Evolutionary conservation across 495 filamentous ascomycete species (phyloP).

Genomic region (Evernia prunastri): DNA sequence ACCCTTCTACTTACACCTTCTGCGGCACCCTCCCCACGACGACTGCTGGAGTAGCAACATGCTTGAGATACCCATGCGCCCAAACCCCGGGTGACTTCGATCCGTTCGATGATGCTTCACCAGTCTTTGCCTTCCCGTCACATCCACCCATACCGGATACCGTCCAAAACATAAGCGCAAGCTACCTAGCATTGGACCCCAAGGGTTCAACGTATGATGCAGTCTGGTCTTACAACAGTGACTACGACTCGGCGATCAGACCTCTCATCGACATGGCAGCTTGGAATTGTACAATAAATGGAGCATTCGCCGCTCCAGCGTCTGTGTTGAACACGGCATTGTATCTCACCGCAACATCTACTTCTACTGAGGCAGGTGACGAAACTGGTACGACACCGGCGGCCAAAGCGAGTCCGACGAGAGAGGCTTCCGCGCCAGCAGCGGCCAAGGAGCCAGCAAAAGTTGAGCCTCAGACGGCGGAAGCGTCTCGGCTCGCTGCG

Average conservation of each 20-base stretch:
- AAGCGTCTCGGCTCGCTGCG: neutral
- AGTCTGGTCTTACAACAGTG: neutral
- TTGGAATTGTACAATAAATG: neutral
- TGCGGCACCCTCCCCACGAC: constrained; percentile 12
- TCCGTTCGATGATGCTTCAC: neutral
- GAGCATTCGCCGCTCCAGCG: neutral
- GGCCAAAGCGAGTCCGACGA: neutral
- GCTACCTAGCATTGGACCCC: constrained; percentile 3
- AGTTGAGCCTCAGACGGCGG: neutral
- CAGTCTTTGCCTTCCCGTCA: constrained; percentile 5
- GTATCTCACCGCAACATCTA: constrained; percentile 11
- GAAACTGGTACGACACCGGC: neutral
- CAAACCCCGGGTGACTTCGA: too few relatives aligned
- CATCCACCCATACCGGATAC: constrained; percentile 4
- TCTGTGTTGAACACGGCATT: neutral
- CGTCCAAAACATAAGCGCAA: neutral
- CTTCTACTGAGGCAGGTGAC: constrained; percentile 7
- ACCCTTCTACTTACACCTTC: constrained; percentile 10
- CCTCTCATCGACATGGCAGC: constrained; percentile 2
- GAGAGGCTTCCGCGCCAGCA: neutral
- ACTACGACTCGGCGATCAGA: neutral
- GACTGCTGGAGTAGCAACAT: constrained; percentile 10
- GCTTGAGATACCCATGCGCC: constrained; percentile 2
- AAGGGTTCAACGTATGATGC: neutral
- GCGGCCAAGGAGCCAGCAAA: neutral